Evolutionary conservation across 805 yeast species (phyloP), one percentile per base, ranked within the genome.

Genomic region (Cyberlindnera mycetangii): DNA sequence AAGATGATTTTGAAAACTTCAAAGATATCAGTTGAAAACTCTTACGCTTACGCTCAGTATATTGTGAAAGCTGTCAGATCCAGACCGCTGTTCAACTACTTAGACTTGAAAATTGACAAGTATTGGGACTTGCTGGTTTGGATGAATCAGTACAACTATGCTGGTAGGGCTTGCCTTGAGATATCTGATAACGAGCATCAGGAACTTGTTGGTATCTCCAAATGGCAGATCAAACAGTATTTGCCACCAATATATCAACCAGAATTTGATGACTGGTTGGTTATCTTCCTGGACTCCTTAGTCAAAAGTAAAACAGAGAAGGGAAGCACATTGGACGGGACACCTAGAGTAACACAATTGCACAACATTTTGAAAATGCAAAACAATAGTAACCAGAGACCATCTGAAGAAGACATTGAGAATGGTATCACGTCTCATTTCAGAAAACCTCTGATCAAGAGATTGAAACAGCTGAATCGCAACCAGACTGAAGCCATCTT

Each of bases 121-220:
- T 89, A 87, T 59, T 93, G 99, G 99, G 97, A 93, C 61, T 58
- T 84, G n/a, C 68, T 93, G 51, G 68, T 93, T 2, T 95, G 97
- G 98, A 86, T 92, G 95, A 97, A 93, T 61, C 82, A 84, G 54
- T 79, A 78, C 56, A 93, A 93, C 59, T 89, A 74, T 63, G 85
- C 95, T 34, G 99, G 99, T 7, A 62, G 76, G 39, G 74, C 76
- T 0, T 70, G 77, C 51, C 45, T 60, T 12, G 65, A 65, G 43
- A 64, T 71, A 15, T 52, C 64, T 17, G 71, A 66, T 9, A 51
- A 50, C 10, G 70, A 66, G 17, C 62, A 57, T 15, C 75, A 71
- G 46, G 69, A 67, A 24, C 53, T 65, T 19, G 54, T 57, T 32
- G 71, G 69, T 1, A 60, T 66, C 36, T 81, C 86, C 1, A 72